These are phyloP conservation scores for Rehmannia glutinosa DNA, from an alignment of 257 asterid species.

Conservation along the genomic window DNA sequence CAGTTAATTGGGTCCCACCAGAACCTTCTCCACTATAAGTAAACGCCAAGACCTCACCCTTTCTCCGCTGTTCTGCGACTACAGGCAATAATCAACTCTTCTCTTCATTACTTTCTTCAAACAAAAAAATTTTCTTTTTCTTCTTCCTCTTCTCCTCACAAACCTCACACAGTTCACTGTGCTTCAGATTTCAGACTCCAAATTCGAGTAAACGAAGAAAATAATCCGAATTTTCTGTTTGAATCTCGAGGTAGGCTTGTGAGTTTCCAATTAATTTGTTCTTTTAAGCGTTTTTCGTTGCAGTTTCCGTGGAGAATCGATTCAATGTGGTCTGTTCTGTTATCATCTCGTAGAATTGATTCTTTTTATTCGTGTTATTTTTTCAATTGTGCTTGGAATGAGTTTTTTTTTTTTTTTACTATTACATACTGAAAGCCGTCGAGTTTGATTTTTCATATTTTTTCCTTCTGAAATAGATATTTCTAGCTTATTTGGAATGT, in stretches of 20 bases:
- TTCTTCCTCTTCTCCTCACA: neutral
- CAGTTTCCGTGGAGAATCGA: neutral
- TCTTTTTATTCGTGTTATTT: neutral
- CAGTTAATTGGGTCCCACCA: neutral
- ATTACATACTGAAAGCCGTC: too few species aligned
- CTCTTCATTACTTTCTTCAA: neutral
- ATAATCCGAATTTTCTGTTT: neutral
- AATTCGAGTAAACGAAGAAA: neutral
- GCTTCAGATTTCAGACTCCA: neutral
- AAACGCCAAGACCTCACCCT: neutral
- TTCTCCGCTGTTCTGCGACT: neutral
- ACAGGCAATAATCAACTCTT: neutral
- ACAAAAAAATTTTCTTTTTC: neutral
- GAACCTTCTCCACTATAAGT: constrained; percentile 15
- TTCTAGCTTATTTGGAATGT: too few species aligned
- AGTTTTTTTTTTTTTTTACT: neutral
- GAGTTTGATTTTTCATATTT: too few species aligned
- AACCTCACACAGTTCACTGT: neutral
- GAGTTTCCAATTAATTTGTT: neutral
- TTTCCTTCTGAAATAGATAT: too few species aligned
- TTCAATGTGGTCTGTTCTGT: neutral
- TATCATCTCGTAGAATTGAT: neutral
- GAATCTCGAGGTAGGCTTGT: constrained; percentile 10
- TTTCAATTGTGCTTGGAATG: neutral
- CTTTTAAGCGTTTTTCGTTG: neutral